Evolutionary conservation across 306 rosid species (phyloP).

Genomic region (Spatholobus suberectus): DNA sequence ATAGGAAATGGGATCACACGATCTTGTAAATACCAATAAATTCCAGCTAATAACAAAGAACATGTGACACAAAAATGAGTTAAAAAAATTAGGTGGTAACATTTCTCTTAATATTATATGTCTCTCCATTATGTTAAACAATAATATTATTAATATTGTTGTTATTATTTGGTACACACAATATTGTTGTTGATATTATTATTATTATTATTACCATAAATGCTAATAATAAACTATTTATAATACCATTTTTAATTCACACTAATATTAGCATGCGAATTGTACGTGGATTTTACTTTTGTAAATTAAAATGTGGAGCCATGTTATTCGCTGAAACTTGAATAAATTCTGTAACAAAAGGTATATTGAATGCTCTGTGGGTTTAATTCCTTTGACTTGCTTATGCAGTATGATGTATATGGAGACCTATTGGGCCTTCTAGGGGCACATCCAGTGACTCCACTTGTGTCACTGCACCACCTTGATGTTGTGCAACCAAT

Average conservation of each 20-base stretch:
- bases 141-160: too few species aligned
- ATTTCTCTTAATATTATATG: too few species aligned
- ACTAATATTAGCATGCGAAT: too few species aligned
- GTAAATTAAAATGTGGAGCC: neutral
- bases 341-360: neutral
- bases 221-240: too few species aligned
- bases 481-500: slow-evolving; percentile 87
- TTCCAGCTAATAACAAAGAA: too few species aligned
- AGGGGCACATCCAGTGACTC: slow-evolving; percentile 86
- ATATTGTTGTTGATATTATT: too few species aligned
- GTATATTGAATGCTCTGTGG: neutral
- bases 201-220: too few species aligned
- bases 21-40: too few species aligned
- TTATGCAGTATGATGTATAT: slow-evolving; percentile 88
- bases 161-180: too few species aligned
- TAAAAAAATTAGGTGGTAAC: too few species aligned
- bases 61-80: too few species aligned
- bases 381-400: slow-evolving; percentile 8
- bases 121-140: too few species aligned
- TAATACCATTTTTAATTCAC: neutral
- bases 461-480: slow-evolving; percentile 80
- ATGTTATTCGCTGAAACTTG: neutral
- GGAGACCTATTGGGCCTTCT: slow-evolving; percentile 84
- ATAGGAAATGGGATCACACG: neutral
- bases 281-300: neutral